phyloP scores from a whole-genome alignment of 164 flowering plant genomes.

The Chimonanthus salicifolius region DNA sequence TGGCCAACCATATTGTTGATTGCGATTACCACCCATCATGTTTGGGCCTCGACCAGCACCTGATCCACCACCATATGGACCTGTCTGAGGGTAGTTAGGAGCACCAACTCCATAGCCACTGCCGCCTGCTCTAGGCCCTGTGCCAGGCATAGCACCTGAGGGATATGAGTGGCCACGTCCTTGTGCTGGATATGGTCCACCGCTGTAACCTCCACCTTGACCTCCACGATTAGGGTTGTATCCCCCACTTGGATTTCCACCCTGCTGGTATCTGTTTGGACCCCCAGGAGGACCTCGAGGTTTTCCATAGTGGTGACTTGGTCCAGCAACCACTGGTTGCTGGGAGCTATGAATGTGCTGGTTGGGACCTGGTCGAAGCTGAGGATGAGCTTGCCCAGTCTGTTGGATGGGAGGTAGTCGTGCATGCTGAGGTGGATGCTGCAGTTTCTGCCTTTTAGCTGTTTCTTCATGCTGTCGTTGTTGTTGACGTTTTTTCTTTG shows the following conservation, averaged over 20 bases:
- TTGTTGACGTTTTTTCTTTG: conserved; percentile 85
- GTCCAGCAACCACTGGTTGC: conserved; percentile 56
- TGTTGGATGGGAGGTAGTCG: conserved; percentile 88
- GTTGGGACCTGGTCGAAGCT: conserved; percentile 58
- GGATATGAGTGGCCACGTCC: conserved; percentile 75
- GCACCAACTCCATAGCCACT: conserved; percentile 49
- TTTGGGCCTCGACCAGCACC: conserved; percentile 67
- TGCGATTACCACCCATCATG: conserved; percentile 63
- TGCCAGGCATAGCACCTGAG: conserved; percentile 54
- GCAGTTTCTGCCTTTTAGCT: conserved; percentile 80
- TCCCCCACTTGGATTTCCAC: conserved; percentile 65
- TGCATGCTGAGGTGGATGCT: conserved; percentile 65
- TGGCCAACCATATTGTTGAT: conserved; percentile 84
- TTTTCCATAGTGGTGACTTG: conserved; percentile 73
- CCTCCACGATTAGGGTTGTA: conserved; percentile 60
- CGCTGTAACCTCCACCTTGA: conserved; percentile 59
- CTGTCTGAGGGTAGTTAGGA: conserved; percentile 61
- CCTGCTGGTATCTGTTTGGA: conserved; percentile 55
- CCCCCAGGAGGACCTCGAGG: conserved; percentile 68
- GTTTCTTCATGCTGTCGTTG: conserved; percentile 52
- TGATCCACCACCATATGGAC: conserved; percentile 51
- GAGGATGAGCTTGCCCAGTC: conserved; percentile 62
- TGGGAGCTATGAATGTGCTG: conserved; percentile 54
- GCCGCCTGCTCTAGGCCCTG: conserved; percentile 52
- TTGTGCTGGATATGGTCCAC: conserved; percentile 66